Conservation (phyloP, 306 rosid species). For the Vachellia collinsii region DNA sequence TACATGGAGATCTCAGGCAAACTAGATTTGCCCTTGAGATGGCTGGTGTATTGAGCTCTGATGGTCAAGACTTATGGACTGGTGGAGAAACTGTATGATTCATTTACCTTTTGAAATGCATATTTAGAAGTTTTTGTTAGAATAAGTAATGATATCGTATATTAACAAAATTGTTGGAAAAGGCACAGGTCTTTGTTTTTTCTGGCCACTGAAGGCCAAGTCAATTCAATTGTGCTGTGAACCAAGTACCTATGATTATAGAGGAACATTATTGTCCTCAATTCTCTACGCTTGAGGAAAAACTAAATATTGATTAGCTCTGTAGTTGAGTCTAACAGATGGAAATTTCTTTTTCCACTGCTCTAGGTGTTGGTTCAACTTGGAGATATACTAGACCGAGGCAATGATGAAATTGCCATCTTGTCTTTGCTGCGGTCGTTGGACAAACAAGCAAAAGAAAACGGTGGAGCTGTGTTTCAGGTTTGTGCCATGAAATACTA, state of each 20-base stretch:
- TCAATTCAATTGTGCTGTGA: conserved; percentile 23
- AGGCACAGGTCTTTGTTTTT: not conserved
- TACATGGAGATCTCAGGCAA: conserved; percentile 91
- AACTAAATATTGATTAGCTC: not conserved
- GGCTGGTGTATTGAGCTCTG: conserved; percentile 89
- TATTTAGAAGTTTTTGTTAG: conserved; percentile 17
- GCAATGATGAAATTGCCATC: conserved; percentile 95
- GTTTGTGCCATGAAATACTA: conserved; percentile 55
- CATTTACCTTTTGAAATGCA: conserved; percentile 13
- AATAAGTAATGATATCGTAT: not conserved
- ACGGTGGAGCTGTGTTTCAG: conserved; percentile 98
- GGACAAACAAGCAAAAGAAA: conserved; percentile 77
- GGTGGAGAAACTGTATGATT: conserved; percentile 82
- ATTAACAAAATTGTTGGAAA: not conserved
- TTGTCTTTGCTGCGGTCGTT: conserved; percentile 83
- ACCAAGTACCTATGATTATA: conserved; percentile 9
- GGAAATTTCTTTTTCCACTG: conserved; percentile 1
- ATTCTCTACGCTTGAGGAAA: conserved; percentile 9
- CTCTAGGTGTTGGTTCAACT: conserved; percentile 86
- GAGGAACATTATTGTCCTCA: not conserved
- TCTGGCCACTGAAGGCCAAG: not conserved
- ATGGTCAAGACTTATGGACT: conserved; percentile 76
- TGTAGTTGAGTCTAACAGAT: not conserved
- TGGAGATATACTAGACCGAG: conserved; percentile 95
- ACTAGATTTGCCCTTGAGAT: conserved; percentile 85